Evolutionary conservation across 768 basidiomycete genomes (phyloP).

Genomic region (Leccinum boreale): DNA sequence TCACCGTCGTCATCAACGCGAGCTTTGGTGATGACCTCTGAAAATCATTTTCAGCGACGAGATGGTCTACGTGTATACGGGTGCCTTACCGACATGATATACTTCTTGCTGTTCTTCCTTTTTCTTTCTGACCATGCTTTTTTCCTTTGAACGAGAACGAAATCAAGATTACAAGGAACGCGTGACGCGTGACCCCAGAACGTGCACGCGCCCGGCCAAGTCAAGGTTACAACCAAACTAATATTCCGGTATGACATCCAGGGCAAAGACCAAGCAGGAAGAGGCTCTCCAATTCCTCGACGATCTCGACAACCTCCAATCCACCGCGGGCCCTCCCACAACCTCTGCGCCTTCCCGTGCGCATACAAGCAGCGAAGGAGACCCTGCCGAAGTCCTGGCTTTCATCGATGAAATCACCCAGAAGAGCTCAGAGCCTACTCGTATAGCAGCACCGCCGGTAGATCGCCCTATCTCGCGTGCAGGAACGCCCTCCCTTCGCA

Average conservation of each 20-base stretch:
- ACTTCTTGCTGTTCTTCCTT: slow-evolving; percentile 34
- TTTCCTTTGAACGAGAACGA: background rate
- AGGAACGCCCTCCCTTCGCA: slow-evolving; percentile 67
- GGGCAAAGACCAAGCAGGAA: slow-evolving; percentile 73
- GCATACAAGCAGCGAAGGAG: slow-evolving; percentile 46
- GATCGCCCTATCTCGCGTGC: slow-evolving; percentile 61
- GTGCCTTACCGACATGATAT: slow-evolving; percentile 46
- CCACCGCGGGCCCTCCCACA: slow-evolving; percentile 28
- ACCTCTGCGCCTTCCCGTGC: slow-evolving; percentile 15
- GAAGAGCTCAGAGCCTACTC: slow-evolving; percentile 79
- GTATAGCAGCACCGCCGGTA: slow-evolving; percentile 49
- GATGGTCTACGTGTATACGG: background rate
- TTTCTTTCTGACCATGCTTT: slow-evolving; percentile 26
- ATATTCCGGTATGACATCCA: slow-evolving; percentile 33
- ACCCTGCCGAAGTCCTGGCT: slow-evolving; percentile 81
- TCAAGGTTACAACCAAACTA: background rate
- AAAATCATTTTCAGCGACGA: background rate
- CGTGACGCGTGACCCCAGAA: slow-evolving; percentile 11
- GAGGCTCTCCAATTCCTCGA: slow-evolving; percentile 93
- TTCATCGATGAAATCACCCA: slow-evolving; percentile 95
- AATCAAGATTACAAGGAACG: background rate
- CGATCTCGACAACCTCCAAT: slow-evolving; percentile 83
- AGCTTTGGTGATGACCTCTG: slow-evolving; percentile 62
- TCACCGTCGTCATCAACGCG: slow-evolving; percentile 45
- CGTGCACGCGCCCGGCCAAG: background rate